These are phyloP conservation scores for Amphibolis antarctica DNA, from an alignment of 106 monocot genomes.

Conservation along the genomic window DNA sequence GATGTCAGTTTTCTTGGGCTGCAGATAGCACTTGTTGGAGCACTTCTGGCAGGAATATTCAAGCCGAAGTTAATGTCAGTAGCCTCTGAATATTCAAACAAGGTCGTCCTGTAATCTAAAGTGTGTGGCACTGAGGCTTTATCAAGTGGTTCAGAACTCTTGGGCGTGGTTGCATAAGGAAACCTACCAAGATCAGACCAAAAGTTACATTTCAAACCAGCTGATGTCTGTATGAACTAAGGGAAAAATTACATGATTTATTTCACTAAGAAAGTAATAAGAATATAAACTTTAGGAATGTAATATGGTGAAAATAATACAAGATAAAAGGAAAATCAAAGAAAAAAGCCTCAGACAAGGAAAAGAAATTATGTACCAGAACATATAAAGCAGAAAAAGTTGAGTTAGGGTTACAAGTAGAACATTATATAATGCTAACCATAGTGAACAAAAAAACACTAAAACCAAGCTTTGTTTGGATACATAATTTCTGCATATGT, in stretches of 20 bases:
- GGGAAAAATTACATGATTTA: background rate
- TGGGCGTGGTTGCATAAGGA: conserved; percentile 11
- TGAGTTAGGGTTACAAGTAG: too few relatives aligned
- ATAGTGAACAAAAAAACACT: too few relatives aligned
- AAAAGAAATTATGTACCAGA: too few relatives aligned
- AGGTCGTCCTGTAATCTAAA: conserved; percentile 20
- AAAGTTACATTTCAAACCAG: background rate
- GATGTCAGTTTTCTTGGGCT: conserved; percentile 56
- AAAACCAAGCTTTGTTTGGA: too few relatives aligned
- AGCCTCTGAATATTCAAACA: conserved; percentile 31
- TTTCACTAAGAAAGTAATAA: too few relatives aligned
- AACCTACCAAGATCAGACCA: conserved; percentile 26
- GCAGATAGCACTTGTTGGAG: conserved; percentile 61
- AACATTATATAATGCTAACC: too few relatives aligned
- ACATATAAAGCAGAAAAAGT: too few relatives aligned
- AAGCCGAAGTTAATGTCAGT: conserved; percentile 41
- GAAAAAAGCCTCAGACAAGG: too few relatives aligned
- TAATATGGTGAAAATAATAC: too few relatives aligned
- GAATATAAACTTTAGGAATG: too few relatives aligned
- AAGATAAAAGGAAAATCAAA: too few relatives aligned
- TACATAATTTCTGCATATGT: too few relatives aligned
- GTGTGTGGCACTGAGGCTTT: conserved; percentile 16
- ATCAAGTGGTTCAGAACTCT: conserved; percentile 31
- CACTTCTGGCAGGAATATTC: conserved; percentile 72
- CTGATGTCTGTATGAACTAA: background rate